These are phyloP conservation scores for Cubamyces lactineus DNA, from an alignment of 768 basidiomycete species.

Conservation along the genomic window DNA sequence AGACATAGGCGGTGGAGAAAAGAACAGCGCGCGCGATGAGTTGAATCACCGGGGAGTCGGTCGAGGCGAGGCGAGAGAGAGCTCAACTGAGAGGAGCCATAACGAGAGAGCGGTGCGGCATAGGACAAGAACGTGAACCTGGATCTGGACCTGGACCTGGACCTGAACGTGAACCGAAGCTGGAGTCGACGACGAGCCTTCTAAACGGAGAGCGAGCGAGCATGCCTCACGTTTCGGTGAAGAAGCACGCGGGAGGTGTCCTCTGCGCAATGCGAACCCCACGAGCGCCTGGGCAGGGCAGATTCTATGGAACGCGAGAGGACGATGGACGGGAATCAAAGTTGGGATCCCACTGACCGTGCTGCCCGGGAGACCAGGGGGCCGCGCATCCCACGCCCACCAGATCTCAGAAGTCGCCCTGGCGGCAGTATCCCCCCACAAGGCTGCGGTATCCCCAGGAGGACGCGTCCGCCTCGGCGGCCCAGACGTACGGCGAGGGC, in stretches of 20 bases:
- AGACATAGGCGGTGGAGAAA: no score
- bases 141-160: background rate
- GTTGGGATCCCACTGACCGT: conserved; percentile 9
- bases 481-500: conserved; percentile 10
- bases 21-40: conserved; percentile 1
- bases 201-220: background rate
- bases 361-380: background rate
- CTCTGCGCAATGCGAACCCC: no score
- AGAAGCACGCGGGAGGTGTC: no score
- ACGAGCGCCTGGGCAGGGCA: conserved; percentile 3
- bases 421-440: conserved; percentile 25
- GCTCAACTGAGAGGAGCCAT: background rate
- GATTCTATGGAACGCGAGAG: conserved; percentile 16
- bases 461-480: background rate
- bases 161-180: background rate
- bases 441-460: conserved; percentile 11
- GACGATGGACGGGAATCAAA: background rate
- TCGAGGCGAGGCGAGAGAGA: background rate
- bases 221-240: no score
- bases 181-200: no score
- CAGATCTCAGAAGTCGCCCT: conserved; percentile 26
- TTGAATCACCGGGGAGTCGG: conserved; percentile 23
- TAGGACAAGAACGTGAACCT: background rate
- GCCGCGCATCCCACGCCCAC: background rate
- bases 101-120: conserved; percentile 2